Evolutionary conservation across 2,329 filamentous ascomycete genomes (phyloP).

Genomic region (Colletotrichum sublineola): DNA sequence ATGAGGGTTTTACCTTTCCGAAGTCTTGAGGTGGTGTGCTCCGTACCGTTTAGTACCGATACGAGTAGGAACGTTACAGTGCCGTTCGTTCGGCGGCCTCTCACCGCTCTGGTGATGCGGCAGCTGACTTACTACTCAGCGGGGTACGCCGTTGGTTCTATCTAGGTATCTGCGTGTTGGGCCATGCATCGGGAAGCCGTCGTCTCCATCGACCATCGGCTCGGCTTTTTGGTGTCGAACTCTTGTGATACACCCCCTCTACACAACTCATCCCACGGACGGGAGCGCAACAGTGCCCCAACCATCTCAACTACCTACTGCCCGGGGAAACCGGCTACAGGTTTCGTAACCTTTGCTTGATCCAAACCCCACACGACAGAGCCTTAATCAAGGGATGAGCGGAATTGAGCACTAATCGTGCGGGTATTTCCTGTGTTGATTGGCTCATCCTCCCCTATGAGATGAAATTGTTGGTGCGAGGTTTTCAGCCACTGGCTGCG

Average conservation of each 20-base stretch:
- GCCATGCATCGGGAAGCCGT: constrained; percentile 18
- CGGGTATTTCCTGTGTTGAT: neutral
- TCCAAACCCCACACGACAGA: constrained; percentile 13
- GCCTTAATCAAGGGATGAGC: constrained; percentile 3
- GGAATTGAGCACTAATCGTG: neutral
- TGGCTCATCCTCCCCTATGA: neutral
- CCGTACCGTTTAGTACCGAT: constrained; percentile 17
- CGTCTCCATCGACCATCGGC: constrained; percentile 27
- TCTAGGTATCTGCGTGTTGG: constrained; percentile 5
- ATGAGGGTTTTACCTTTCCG: constrained; percentile 20
- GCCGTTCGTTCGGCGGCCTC: constrained; percentile 2
- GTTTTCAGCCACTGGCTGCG: neutral
- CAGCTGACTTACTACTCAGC: constrained; percentile 36
- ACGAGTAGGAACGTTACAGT: neutral
- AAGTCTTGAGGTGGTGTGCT: neutral
- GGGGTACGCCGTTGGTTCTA: constrained; percentile 8
- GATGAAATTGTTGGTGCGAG: neutral
- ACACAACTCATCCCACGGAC: neutral
- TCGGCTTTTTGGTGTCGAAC: constrained; percentile 18
- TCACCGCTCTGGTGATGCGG: constrained; percentile 39
- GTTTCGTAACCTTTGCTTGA: constrained; percentile 5
- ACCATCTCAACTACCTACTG: constrained; percentile 9
- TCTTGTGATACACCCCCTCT: constrained; percentile 6
- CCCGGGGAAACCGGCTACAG: constrained; percentile 3
- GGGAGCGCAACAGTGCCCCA: neutral